Evolutionary conservation across 305 asterid genomes (phyloP).

Genomic region (Salvia sclarea): DNA sequence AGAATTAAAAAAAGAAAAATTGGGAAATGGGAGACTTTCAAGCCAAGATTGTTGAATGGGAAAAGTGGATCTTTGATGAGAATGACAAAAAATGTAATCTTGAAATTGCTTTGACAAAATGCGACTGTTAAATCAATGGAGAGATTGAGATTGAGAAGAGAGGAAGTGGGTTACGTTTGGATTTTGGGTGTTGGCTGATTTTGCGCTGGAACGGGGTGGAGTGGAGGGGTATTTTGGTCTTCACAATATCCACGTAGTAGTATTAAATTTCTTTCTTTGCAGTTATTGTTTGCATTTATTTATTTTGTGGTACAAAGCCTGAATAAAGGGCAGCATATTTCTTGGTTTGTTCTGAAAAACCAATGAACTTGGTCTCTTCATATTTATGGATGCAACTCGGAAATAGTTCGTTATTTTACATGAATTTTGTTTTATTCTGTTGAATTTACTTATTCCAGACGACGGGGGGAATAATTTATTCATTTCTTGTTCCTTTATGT

Average conservation of each 20-base stretch:
- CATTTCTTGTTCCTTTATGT: too few species aligned
- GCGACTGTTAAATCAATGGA: slow-evolving; percentile 14
- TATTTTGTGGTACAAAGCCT: background rate
- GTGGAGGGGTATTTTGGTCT: slow-evolving; percentile 19
- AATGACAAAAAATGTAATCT: slow-evolving; percentile 22
- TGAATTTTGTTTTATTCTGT: background rate
- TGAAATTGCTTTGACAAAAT: slow-evolving; percentile 10
- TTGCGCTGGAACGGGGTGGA: background rate
- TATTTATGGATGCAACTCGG: background rate
- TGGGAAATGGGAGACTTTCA: slow-evolving; percentile 10
- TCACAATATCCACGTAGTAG: background rate
- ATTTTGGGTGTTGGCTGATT: slow-evolving; percentile 6
- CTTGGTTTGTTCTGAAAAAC: slow-evolving; percentile 10
- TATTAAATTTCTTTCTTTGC: background rate
- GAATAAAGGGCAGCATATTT: background rate
- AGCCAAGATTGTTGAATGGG: slow-evolving; percentile 33
- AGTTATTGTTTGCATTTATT: background rate
- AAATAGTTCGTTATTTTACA: background rate
- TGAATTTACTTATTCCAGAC: background rate
- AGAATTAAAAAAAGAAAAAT: background rate
- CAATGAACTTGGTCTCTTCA: background rate
- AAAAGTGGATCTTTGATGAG: slow-evolving; percentile 38
- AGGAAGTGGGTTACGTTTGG: background rate
- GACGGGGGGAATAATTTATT: background rate
- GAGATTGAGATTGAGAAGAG: too few species aligned